Evolutionary conservation across 1,139 yeast species (phyloP).

Genomic region (Suhomyces coccinellae): DNA sequence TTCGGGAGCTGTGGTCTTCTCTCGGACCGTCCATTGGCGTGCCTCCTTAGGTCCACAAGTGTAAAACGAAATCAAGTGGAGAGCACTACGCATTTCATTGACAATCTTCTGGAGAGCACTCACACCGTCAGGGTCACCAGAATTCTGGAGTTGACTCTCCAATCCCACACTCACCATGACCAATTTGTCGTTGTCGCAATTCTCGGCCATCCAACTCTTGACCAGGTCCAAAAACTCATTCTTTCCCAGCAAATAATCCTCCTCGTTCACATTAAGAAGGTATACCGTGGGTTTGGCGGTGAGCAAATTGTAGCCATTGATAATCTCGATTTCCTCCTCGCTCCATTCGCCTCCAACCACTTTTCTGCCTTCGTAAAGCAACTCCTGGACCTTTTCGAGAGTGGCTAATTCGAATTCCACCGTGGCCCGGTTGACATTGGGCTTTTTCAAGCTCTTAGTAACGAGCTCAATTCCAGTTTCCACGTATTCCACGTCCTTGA

Average conservation of each 20-base stretch:
- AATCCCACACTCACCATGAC: conserved; percentile 60
- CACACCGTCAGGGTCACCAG: conserved; percentile 8
- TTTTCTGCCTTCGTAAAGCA: conserved; percentile 60
- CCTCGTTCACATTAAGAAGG: conserved; percentile 57
- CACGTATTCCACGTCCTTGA: conserved; percentile 68
- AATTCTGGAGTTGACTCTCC: conserved; percentile 45
- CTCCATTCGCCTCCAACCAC: conserved; percentile 48
- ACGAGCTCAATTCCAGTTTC: conserved; percentile 55
- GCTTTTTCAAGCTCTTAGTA: conserved; percentile 44
- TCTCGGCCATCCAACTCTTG: conserved; percentile 51
- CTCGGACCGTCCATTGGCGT: conserved; percentile 87
- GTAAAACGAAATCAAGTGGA: conserved; percentile 79
- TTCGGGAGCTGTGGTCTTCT: conserved; percentile 79
- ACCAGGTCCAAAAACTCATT: conserved; percentile 51
- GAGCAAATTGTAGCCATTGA: conserved; percentile 59
- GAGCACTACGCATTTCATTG: conserved; percentile 62
- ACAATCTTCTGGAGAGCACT: conserved; percentile 52
- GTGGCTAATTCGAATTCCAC: conserved; percentile 47
- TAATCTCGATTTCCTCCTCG: conserved; percentile 52
- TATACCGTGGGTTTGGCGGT: conserved; percentile 73
- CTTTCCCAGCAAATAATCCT: conserved; percentile 47
- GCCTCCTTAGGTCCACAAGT: conserved; percentile 92
- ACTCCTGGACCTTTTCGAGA: conserved; percentile 49
- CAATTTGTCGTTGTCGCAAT: conserved; percentile 56
- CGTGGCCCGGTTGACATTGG: conserved; percentile 27